These are phyloP conservation scores for Fusarium heterosporum DNA, from an alignment of 2,329 filamentous ascomycete species.

Conservation along the genomic window DNA sequence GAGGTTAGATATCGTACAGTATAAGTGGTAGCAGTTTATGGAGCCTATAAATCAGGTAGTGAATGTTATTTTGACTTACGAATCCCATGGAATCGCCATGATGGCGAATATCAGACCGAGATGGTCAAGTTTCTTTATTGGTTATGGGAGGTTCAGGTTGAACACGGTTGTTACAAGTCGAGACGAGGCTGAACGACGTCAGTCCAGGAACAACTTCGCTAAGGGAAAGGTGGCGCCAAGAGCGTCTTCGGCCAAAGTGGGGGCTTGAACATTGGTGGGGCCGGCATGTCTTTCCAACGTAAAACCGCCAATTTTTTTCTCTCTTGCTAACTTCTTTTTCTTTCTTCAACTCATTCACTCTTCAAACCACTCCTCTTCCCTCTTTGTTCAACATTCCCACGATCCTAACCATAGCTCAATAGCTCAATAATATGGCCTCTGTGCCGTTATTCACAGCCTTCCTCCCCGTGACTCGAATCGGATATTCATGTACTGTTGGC, in stretches of 20 bases:
- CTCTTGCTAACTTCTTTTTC: constrained; percentile 14
- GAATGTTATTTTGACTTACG: constrained; percentile 35
- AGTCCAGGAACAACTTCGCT: constrained; percentile 32
- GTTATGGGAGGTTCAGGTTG: constrained; percentile 22
- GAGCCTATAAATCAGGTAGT: not conserved
- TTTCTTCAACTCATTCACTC: constrained; percentile 26
- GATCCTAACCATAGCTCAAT: constrained; percentile 22
- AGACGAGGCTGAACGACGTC: constrained; percentile 40
- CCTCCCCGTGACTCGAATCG: constrained; percentile 30
- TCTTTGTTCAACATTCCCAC: not conserved
- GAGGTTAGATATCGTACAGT: constrained; percentile 25
- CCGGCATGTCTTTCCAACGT: constrained; percentile 22
- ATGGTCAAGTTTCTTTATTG: not conserved
- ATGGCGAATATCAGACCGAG: constrained; percentile 17
- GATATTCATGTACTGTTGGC: constrained; percentile 59
- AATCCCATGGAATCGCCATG: constrained; percentile 49
- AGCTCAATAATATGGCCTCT: constrained; percentile 31
- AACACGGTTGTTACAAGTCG: constrained; percentile 35
- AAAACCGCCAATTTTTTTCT: constrained; percentile 35
- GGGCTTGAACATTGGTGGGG: constrained; percentile 29
- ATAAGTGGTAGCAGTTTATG: constrained; percentile 4
- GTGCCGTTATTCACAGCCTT: constrained; percentile 7
- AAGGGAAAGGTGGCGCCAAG: constrained; percentile 33
- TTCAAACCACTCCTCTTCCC: not conserved
- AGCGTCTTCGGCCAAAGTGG: constrained; percentile 28